Evolutionary conservation across 305 asterid species (phyloP).

Genomic region (Solanum hybrid): DNA sequence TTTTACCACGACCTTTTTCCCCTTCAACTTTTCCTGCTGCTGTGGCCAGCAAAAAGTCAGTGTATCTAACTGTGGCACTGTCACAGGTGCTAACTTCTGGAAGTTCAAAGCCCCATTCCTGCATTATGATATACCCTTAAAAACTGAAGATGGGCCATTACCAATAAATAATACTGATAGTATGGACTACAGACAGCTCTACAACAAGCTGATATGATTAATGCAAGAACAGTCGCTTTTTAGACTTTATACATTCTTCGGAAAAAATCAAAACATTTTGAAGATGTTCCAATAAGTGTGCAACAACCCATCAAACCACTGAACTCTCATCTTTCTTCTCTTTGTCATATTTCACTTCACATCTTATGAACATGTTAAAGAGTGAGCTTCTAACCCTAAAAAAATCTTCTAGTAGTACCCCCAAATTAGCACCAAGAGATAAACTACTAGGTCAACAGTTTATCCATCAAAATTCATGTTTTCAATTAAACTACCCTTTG

Average conservation of each 20-base stretch:
- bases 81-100: constrained; percentile 34
- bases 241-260: background rate
- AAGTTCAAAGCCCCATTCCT: constrained; percentile 70
- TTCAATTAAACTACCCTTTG: background rate
- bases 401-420: background rate
- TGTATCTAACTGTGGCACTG: constrained; percentile 39
- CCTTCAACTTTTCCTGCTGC: constrained; percentile 56
- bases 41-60: constrained; percentile 58
- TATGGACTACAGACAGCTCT: background rate
- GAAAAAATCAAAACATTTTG: background rate
- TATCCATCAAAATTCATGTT: background rate
- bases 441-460: background rate
- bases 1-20: constrained; percentile 38
- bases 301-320: background rate
- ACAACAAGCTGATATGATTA: background rate
- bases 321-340: background rate
- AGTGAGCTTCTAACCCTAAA: background rate
- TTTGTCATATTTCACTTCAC: background rate
- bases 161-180: background rate
- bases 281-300: background rate
- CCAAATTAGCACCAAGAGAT: background rate
- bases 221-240: background rate
- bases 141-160: background rate
- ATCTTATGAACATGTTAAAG: background rate
- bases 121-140: background rate